Evolutionary conservation across 768 basidiomycete genomes (phyloP), one percentile per base, ranked within the genome.

Genomic region (Mrakia hoshinonis): DNA sequence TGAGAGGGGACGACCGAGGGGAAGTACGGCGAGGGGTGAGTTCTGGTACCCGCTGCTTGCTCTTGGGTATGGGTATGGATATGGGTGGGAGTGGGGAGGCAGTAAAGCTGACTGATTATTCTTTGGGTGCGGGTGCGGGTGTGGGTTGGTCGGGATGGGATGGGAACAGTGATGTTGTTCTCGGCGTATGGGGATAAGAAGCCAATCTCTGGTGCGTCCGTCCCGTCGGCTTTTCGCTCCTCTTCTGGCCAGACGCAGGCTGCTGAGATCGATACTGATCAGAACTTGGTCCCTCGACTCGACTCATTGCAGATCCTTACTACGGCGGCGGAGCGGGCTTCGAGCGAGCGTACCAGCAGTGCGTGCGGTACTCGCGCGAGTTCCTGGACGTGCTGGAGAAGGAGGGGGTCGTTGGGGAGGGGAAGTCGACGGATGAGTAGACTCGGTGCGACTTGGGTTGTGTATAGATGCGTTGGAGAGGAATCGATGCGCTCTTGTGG

Each of bases 101-200:
- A 62, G 1, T 22, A 2, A 12, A 11, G 18, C 6, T 22, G 15
- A 22, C 7, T n/a, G 6, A 1, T 31, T 63, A 11, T 11, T 3
- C 31, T 12, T 43, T n/a, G n/a, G n/a, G n/a, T n/a, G n/a, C n/a
- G n/a, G n/a, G n/a, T n/a, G n/a, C n/a, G n/a, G n/a, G n/a, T n/a
- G n/a, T n/a, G n/a, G n/a, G n/a, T n/a, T n/a, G n/a, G n/a, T n/a
- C n/a, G n/a, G n/a, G n/a, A n/a, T n/a, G n/a, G n/a, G n/a, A n/a
- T n/a, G n/a, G n/a, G n/a, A n/a, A n/a, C 34, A 71, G 70, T 66
- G 43, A 52, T 71, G 51, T 52, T 71, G 39, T 71, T 66, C 46
- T 71, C 70, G 3, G 62, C 48, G 10, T 71, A 46, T 29, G 64
- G 49, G 6, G 70, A 64, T 52, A 46, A 64, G 31, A 64, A 58